Evolutionary conservation across 257 asterid genomes (phyloP), one percentile per base, ranked within the genome.

Genomic region (Solanum rostratum): DNA sequence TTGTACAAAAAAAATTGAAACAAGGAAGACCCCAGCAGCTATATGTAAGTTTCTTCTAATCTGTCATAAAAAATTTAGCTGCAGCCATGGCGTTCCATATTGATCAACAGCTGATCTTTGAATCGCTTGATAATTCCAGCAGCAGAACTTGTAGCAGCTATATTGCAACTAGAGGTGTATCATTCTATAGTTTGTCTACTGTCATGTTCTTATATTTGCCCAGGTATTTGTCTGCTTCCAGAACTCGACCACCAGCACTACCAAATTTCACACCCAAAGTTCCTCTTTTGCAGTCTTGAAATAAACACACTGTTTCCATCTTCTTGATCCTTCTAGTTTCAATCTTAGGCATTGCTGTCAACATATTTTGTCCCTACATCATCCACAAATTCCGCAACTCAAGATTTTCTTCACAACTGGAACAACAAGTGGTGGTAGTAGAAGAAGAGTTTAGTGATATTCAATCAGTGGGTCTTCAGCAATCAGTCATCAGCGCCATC

Each of bases 401-500:
- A 4, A 79, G 90, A 19, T 78, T 57, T 76, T 57, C 86, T 15
- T 68, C 45, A 10, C 84, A 20, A 18, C 46, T 83, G 1, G 82
- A 57, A 3, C 22, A 18, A n/a, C 85, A 10, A 24, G 86, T 15
- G 18, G 71, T 15, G 29, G 85, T 15, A 52, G 86, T 19, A 66
- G 46, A 16, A 24, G 80, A 78, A 5, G 54, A 16, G 70, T 89
- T 81, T 30, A 89, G 55, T 8, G 88, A 62, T 24, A 93, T 95
- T 81, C 71, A 98, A 24, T 92, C 95, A 0, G 70, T 89, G 5
- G 97, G 97, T 11, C 92, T 95, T 37, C 91, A 87, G 50, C 91
- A 94, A 2, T 89, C 95, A 0, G 95, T 88, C 16, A 94, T 95
- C 52, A 91, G 90, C 10, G 84, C 91, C 9, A 94, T 95, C 88